Evolutionary conservation across 257 asterid species (phyloP).

Genomic region (Prunella vulgaris): DNA sequence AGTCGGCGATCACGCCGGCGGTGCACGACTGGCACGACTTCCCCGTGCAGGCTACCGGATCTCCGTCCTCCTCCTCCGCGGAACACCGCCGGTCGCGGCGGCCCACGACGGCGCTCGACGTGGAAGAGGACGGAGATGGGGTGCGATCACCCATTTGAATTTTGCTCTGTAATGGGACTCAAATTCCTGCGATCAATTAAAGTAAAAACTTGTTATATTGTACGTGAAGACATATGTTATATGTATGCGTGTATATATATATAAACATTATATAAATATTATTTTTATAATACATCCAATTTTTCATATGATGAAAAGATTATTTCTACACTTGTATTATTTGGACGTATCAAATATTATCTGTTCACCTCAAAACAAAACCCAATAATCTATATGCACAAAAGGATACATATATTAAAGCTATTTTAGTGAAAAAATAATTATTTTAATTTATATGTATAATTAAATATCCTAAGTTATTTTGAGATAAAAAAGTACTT

Average conservation of each 20-base stretch:
- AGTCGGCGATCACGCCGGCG: slow-evolving; percentile 82
- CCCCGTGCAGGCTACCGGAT: slow-evolving; percentile 55
- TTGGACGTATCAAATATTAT: too few species aligned
- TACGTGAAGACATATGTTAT: neutral
- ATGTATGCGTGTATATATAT: neutral
- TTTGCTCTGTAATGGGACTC: neutral
- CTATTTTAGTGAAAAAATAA: too few species aligned
- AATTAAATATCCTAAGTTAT: too few species aligned
- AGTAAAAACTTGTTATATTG: neutral
- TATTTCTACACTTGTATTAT: too few species aligned
- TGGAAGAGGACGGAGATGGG: slow-evolving; percentile 28
- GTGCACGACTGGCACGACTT: slow-evolving; percentile 74
- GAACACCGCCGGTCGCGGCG: slow-evolving; percentile 25
- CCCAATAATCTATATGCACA: too few species aligned
- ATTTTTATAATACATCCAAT: too few species aligned
- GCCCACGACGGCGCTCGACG: slow-evolving; percentile 29
- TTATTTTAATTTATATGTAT: too few species aligned
- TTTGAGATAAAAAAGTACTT: too few species aligned
- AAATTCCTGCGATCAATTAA: slow-evolving; percentile 19
- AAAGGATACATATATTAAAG: too few species aligned
- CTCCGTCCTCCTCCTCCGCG: slow-evolving; percentile 38
- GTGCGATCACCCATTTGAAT: slow-evolving; percentile 25
- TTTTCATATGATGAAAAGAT: too few species aligned
- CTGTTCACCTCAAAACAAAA: too few species aligned
- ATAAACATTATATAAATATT: too few species aligned